These are phyloP conservation scores for Aspergillus indologenus DNA, from an alignment of 495 filamentous ascomycete species.

Conservation along the genomic window DNA sequence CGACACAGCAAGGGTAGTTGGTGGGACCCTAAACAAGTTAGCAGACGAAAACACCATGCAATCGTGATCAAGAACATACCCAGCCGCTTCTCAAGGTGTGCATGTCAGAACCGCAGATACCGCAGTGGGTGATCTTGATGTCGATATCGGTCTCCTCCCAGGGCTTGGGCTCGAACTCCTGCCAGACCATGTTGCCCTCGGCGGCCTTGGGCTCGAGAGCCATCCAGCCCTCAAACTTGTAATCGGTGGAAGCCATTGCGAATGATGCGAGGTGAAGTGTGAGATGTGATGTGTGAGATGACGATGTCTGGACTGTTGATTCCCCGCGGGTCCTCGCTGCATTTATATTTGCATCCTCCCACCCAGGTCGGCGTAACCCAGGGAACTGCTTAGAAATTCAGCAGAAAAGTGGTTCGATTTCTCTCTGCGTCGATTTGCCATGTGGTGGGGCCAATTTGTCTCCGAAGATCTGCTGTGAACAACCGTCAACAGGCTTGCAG, in stretches of 20 bases:
- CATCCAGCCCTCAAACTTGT: constrained; percentile 74
- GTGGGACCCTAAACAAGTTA: constrained; percentile 36
- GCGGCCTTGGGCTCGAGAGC: constrained; percentile 47
- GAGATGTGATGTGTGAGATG: not conserved
- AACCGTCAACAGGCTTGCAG: not conserved
- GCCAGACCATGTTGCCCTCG: constrained; percentile 69
- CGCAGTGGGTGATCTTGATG: constrained; percentile 31
- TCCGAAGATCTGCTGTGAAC: not conserved
- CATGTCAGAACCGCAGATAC: constrained; percentile 49
- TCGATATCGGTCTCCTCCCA: constrained; percentile 70
- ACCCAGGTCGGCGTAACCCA: not conserved
- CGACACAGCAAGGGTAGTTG: constrained; percentile 63
- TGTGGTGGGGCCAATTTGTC: not conserved
- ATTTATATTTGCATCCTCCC: not conserved
- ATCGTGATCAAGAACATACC: constrained; percentile 27
- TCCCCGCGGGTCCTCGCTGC: constrained; percentile 5
- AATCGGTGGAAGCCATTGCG: constrained; percentile 22
- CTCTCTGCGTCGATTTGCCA: not conserved
- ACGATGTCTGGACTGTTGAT: not conserved
- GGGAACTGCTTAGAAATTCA: constrained; percentile 6
- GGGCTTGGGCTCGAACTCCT: constrained; percentile 67
- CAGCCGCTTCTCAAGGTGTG: constrained; percentile 68
- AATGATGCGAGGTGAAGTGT: too few species aligned
- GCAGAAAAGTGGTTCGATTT: not conserved
- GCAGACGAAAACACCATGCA: not conserved